Evolutionary conservation across 352 stramenopile genomes (phyloP).

Genomic region (Aphanomyces euteiches): DNA sequence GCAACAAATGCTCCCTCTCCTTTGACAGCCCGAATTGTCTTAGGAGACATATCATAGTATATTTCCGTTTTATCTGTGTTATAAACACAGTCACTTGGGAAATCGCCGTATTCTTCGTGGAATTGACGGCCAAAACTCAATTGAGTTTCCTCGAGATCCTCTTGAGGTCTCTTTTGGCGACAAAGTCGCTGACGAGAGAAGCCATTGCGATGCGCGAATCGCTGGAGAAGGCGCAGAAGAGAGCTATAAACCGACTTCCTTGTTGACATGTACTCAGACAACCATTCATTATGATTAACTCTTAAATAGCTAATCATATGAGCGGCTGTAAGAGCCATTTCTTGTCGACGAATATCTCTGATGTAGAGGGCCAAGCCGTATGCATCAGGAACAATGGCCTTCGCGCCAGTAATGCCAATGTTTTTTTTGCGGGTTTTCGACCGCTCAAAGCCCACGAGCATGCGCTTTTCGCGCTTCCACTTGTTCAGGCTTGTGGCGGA

Average conservation of each 20-base stretch:
- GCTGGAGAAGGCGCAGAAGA: neutral
- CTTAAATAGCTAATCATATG: neutral
- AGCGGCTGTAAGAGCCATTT: neutral
- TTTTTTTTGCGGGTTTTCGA: neutral
- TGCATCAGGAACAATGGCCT: neutral
- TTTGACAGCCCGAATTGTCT: slow-evolving; percentile 8
- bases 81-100: neutral
- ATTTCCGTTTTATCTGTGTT: slow-evolving; percentile 33
- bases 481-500: neutral
- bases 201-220: neutral
- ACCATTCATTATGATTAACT: neutral
- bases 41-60: slow-evolving; percentile 29
- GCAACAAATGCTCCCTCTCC: slow-evolving; percentile 24
- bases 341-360: neutral
- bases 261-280: neutral
- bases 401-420: neutral
- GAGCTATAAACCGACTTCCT: neutral
- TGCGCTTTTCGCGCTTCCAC: neutral
- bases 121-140: neutral
- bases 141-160: neutral
- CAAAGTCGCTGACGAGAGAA: neutral
- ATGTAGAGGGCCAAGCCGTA: neutral
- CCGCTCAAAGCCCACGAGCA: neutral
- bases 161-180: neutral
- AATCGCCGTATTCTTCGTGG: neutral